phyloP scores from a whole-genome alignment of 1,284 basidiomycete species.

The Marasmius tenuissimus region DNA sequence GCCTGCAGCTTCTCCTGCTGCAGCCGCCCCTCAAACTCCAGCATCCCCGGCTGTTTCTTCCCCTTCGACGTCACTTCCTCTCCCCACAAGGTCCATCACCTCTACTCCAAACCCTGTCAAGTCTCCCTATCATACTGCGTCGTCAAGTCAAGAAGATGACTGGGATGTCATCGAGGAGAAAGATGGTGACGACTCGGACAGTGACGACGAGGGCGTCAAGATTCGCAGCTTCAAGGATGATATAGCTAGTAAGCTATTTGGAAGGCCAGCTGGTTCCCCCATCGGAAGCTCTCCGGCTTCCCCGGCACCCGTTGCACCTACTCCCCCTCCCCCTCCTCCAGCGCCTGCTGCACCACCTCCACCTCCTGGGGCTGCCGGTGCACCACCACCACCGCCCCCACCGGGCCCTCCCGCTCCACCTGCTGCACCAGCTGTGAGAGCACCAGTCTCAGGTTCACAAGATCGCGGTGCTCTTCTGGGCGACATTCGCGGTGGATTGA shows the following conservation, averaged over 20 bases:
- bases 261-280: conserved; percentile 33
- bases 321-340: conserved; percentile 36
- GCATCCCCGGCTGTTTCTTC: conserved; percentile 16
- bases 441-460: conserved; percentile 39
- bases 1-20: conserved; percentile 31
- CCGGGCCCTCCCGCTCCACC: conserved; percentile 35
- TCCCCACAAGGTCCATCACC: conserved; percentile 40
- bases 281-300: conserved; percentile 18
- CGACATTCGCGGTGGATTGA: conserved; percentile 82
- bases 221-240: conserved; percentile 67
- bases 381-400: conserved; percentile 34
- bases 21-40: conserved; percentile 31
- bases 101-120: conserved; percentile 47
- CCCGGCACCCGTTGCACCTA: conserved; percentile 27
- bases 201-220: conserved; percentile 75
- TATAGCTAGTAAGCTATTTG: conserved; percentile 80
- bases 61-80: conserved; percentile 12
- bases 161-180: conserved; percentile 86
- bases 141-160: conserved; percentile 67
- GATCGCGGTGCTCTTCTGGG: conserved; percentile 73
- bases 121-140: conserved; percentile 60
- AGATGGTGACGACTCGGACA: conserved; percentile 67
- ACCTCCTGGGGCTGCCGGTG: conserved; percentile 29
- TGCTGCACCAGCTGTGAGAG: conserved; percentile 33
- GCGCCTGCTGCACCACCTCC: conserved; percentile 33